Evolutionary conservation across 2,329 filamentous ascomycete genomes (phyloP).

Genomic region (Verticillium alfalfae): DNA sequence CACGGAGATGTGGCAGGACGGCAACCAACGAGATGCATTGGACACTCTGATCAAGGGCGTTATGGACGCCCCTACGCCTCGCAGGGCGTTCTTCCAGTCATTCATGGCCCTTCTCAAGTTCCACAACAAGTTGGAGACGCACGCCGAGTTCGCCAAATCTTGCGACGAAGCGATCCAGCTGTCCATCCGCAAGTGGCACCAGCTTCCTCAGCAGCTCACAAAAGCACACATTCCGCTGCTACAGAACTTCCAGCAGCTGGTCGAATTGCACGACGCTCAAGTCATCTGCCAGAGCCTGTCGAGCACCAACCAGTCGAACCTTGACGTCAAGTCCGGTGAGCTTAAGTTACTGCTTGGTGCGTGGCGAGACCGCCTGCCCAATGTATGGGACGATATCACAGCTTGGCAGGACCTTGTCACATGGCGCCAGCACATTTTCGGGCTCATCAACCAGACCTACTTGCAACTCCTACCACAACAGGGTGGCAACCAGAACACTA

Average conservation of each 20-base stretch:
- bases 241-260: constrained; percentile 96
- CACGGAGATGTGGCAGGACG: constrained; percentile 88
- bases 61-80: constrained; percentile 92
- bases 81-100: constrained; percentile 93
- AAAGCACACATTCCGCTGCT: constrained; percentile 92
- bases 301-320: constrained; percentile 74
- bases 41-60: constrained; percentile 94
- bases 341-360: constrained; percentile 89
- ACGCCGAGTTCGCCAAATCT: constrained; percentile 77
- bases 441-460: constrained; percentile 92
- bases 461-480: constrained; percentile 76
- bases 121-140: constrained; percentile 79
- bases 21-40: constrained; percentile 80
- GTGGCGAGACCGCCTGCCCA: constrained; percentile 92
- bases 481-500: constrained; percentile 63
- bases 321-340: constrained; percentile 93
- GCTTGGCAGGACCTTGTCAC: constrained; percentile 99
- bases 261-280: constrained; percentile 95
- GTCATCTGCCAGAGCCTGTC: constrained; percentile 91
- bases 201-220: constrained; percentile 87
- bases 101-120: constrained; percentile 96
- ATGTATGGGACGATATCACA: constrained; percentile 99
- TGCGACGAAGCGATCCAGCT: constrained; percentile 97
- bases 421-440: constrained; percentile 98
- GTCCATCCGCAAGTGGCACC: constrained; percentile 97